Conservation (phyloP, 2,329 filamentous ascomycete species). For the Fusarium praegraminearum region DNA sequence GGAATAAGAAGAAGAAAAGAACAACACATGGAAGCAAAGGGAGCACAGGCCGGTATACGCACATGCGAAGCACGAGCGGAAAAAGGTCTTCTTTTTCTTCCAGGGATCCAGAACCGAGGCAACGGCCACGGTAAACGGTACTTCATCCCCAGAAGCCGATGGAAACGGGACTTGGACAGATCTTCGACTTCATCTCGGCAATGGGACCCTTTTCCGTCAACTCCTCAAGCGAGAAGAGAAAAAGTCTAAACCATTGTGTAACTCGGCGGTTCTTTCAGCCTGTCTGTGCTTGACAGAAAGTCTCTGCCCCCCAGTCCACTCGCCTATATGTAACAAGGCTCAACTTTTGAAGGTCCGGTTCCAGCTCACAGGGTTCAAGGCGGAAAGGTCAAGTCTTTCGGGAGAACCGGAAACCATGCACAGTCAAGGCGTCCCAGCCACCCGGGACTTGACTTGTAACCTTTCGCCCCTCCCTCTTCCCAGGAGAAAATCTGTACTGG, state of each 20-base stretch:
- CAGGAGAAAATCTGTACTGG: conserved; percentile 24
- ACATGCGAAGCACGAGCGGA: background rate
- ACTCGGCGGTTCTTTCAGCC: conserved; percentile 35
- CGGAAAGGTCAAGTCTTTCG: conserved; percentile 2
- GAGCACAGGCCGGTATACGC: conserved; percentile 5
- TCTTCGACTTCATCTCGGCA: conserved; percentile 22
- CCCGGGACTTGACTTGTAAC: conserved; percentile 23
- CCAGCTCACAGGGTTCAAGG: conserved; percentile 1
- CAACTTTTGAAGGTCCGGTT: background rate
- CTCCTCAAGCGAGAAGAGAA: background rate
- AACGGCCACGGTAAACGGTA: conserved; percentile 1
- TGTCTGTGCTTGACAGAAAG: conserved; percentile 8
- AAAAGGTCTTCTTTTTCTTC: conserved; percentile 16
- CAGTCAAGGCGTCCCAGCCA: conserved; percentile 34
- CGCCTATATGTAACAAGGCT: conserved; percentile 8
- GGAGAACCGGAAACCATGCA: background rate
- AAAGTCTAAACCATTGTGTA: conserved; percentile 20
- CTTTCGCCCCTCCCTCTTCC: background rate
- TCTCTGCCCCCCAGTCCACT: conserved; percentile 3
- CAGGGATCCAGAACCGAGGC: conserved; percentile 18
- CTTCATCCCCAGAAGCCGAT: background rate
- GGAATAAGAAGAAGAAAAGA: conserved; percentile 1
- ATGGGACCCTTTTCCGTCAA: background rate
- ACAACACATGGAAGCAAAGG: conserved; percentile 6
- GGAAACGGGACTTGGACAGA: conserved; percentile 9